phyloP scores from a whole-genome alignment of 2,329 filamentous ascomycete species.

The Fusarium protoensiforme region DNA sequence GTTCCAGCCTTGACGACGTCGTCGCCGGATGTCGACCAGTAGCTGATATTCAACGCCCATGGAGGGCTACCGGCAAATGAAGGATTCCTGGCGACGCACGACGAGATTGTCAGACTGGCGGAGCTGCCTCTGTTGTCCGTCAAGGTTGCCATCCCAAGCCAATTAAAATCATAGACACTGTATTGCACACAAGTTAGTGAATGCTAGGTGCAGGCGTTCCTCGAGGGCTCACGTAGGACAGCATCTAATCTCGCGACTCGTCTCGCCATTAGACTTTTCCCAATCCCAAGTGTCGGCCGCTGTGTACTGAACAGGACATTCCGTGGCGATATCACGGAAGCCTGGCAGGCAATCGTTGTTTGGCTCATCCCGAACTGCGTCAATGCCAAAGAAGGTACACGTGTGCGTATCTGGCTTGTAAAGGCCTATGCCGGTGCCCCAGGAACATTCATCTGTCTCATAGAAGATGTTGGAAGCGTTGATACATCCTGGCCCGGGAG shows the following conservation, averaged over 20 bases:
- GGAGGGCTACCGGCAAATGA: neutral
- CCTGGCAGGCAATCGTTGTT: neutral
- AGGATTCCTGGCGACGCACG: neutral
- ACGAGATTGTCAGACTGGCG: neutral
- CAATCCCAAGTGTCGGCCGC: neutral
- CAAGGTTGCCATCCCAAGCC: neutral
- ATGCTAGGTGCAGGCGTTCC: neutral
- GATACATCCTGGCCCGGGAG: neutral
- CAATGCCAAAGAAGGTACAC: neutral
- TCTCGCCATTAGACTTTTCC: neutral
- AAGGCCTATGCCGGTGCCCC: neutral
- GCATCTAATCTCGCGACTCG: neutral
- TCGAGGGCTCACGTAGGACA: neutral
- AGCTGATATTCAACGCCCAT: neutral
- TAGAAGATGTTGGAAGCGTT: neutral
- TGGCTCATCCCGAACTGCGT: neutral
- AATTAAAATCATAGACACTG: neutral
- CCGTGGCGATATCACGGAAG: neutral
- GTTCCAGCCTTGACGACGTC: neutral
- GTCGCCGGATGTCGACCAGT: neutral
- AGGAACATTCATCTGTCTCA: neutral
- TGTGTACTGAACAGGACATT: neutral
- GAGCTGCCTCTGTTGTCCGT: neutral
- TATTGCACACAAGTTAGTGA: neutral
- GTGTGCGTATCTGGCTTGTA: neutral